phyloP scores from a whole-genome alignment of 2,329 filamentous ascomycete species.

The Alternaria dauci region DNA sequence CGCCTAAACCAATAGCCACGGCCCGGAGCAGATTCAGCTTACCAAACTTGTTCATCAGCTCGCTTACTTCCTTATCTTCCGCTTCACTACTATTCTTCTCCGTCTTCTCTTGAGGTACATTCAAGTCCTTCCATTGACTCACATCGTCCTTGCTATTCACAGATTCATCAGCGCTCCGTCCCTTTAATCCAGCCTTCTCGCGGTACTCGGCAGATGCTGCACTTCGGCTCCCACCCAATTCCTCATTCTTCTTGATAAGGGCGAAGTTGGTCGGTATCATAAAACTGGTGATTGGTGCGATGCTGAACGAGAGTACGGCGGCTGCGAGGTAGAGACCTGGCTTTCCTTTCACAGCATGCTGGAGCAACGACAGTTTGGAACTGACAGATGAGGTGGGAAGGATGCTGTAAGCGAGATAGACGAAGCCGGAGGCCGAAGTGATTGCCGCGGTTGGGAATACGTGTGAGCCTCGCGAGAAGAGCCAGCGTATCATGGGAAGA shows the following conservation, averaged over 20 bases:
- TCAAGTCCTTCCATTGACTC: conserved; percentile 41
- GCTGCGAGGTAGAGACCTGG: conserved; percentile 25
- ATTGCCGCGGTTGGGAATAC: conserved; percentile 43
- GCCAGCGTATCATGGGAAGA: conserved; percentile 48
- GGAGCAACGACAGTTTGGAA: conserved; percentile 2
- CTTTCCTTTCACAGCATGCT: conserved; percentile 11
- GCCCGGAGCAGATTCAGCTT: conserved; percentile 35
- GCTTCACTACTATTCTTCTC: conserved; percentile 16
- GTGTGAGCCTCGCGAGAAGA: conserved; percentile 51
- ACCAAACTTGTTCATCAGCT: conserved; percentile 33
- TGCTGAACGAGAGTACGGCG: conserved; percentile 26
- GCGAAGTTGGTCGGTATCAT: conserved; percentile 22
- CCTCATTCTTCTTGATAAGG: conserved; percentile 37
- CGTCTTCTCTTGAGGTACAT: conserved; percentile 32
- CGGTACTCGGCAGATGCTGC: conserved; percentile 12
- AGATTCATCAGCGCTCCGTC: conserved; percentile 31
- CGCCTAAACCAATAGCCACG: conserved; percentile 34
- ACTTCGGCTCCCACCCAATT: conserved; percentile 26
- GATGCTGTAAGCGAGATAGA: conserved; percentile 32
- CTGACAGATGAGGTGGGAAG: conserved; percentile 5
- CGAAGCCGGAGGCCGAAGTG: conserved; percentile 41
- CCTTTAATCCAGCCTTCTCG: not conserved
- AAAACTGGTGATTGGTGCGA: conserved; percentile 26
- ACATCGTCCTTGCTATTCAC: conserved; percentile 32
- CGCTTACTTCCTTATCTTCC: conserved; percentile 29